phyloP scores from a whole-genome alignment of 306 rosid genomes.

The Cicer cuneatum region DNA sequence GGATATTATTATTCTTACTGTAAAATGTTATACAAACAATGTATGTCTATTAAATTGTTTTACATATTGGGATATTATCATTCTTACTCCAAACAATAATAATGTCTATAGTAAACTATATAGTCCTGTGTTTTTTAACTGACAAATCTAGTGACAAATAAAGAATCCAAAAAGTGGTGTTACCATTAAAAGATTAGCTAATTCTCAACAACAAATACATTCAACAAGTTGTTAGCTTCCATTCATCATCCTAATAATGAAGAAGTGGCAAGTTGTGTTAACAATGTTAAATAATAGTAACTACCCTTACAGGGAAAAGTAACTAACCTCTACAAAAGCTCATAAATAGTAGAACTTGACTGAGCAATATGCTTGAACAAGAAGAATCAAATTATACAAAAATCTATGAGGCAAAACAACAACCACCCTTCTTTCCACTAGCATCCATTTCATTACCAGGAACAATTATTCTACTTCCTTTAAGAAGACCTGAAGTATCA shows the following conservation, averaged over 20 bases:
- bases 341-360: slow-evolving; percentile 18
- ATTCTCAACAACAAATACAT: slow-evolving; percentile 4
- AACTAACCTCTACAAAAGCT: slow-evolving; percentile 37
- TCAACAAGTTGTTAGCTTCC: neutral
- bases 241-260: slow-evolving; percentile 28
- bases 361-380: slow-evolving; percentile 26
- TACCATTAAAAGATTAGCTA: neutral
- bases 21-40: no score
- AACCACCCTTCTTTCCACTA: slow-evolving; percentile 51
- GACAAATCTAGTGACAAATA: neutral
- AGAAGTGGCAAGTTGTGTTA: slow-evolving; percentile 47
- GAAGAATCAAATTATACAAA: slow-evolving; percentile 27
- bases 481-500: slow-evolving; percentile 60
- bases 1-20: no score
- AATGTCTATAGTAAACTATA: no score
- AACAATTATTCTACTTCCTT: slow-evolving; percentile 71
- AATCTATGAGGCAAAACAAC: slow-evolving; percentile 64
- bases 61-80: no score
- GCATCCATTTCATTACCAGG: slow-evolving; percentile 53
- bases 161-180: neutral
- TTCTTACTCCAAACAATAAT: no score
- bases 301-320: slow-evolving; percentile 10
- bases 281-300: slow-evolving; percentile 40
- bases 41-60: no score
- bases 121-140: no score